Percentiles rank a stretch among this genome's conserved stretches.
These are phyloP conservation scores for Epipyxis sp. DNA, from an alignment of 108 stramenopile species.

Conservation along the genomic window DNA sequence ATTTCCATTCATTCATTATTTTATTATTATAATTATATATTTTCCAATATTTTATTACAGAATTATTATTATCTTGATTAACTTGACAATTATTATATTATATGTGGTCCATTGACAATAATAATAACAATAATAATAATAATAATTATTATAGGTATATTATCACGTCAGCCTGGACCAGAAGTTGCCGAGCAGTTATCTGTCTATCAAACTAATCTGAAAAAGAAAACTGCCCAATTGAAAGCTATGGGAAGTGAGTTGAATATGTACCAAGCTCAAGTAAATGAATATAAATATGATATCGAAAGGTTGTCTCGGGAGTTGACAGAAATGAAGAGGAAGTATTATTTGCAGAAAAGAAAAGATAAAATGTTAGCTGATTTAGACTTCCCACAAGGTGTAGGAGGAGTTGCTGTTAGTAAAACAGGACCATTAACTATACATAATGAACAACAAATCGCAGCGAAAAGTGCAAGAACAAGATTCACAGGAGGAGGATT, in stretches of 20 bases:
- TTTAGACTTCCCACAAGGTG: neutral
- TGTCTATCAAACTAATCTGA: constrained; percentile 67
- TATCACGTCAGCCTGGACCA: constrained; percentile 72
- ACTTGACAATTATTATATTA: too few relatives aligned
- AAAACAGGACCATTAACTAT: constrained; percentile 43
- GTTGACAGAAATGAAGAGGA: constrained; percentile 68
- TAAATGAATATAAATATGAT: constrained; percentile 74
- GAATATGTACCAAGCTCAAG: constrained; percentile 78
- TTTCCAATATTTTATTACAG: too few relatives aligned
- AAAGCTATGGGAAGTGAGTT: constrained; percentile 78
- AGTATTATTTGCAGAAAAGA: constrained; percentile 71
- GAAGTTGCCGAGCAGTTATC: constrained; percentile 73
- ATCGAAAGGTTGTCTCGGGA: constrained; percentile 66
- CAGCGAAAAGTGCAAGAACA: constrained; percentile 49
- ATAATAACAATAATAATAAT: too few relatives aligned
- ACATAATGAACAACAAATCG: constrained; percentile 48
- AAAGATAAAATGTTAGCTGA: constrained; percentile 52
- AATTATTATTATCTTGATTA: too few relatives aligned
- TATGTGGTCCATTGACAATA: too few relatives aligned
- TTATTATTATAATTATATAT: too few relatives aligned
- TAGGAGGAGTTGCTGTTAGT: neutral
- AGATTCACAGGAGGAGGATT: constrained; percentile 66
- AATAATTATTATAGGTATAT: too few relatives aligned
- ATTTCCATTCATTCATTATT: too few relatives aligned
- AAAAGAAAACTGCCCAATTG: constrained; percentile 71